Percentiles rank a stretch among this genome's conserved stretches.
Conservation (phyloP, 2,329 filamentous ascomycete species). For the Aspergillus proliferans region DNA sequence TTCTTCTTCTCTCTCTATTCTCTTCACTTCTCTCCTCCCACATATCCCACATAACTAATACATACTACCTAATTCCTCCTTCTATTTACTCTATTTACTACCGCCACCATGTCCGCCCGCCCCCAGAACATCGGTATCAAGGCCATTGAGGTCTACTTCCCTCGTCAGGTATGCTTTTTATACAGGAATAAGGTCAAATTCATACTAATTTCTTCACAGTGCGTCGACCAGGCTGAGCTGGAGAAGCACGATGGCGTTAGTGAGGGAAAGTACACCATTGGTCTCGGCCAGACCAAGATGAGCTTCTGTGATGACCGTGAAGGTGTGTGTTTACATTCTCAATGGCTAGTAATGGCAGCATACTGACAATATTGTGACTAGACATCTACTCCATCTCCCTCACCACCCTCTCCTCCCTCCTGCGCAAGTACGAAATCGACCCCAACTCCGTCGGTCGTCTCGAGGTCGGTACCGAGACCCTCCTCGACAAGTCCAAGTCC, state of each 20-base stretch:
- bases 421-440: constrained; percentile 80
- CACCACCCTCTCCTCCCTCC: constrained; percentile 68
- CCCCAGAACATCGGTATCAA: constrained; percentile 88
- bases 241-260: constrained; percentile 82
- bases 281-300: constrained; percentile 87
- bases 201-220: constrained; percentile 45
- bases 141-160: constrained; percentile 86
- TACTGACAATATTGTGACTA: constrained; percentile 30
- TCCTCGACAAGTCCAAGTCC: constrained; percentile 85
- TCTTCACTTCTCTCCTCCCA: background rate
- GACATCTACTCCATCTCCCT: constrained; percentile 84
- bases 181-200: background rate
- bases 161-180: constrained; percentile 62
- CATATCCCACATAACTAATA: background rate
- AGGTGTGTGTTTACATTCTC: constrained; percentile 47
- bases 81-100: constrained; percentile 6
- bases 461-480: constrained; percentile 79
- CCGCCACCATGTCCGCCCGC: constrained; percentile 60
- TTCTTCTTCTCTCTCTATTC: constrained; percentile 4
- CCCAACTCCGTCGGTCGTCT: constrained; percentile 69
- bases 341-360: background rate
- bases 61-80: background rate
- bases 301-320: constrained; percentile 86
- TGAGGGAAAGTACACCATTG: constrained; percentile 82
- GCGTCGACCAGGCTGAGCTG: constrained; percentile 75